Evolutionary conservation across 768 basidiomycete species (phyloP), one percentile per base, ranked within the genome.

Genomic region (Hypholoma fasciculare): DNA sequence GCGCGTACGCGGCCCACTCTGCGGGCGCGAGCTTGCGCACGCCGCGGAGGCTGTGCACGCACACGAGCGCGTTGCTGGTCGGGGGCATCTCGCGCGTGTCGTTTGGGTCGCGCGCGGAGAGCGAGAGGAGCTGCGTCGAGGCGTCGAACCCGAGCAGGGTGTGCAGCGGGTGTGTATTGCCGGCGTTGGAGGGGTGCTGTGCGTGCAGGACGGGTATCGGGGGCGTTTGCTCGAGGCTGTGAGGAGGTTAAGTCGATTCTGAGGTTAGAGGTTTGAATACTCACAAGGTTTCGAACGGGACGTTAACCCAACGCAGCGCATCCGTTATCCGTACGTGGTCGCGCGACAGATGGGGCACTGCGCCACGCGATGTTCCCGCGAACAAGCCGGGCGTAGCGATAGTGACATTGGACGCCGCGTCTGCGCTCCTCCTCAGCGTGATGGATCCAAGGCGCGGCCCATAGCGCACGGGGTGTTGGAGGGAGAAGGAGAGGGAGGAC

Each of bases 271-370:
- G 37, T 12, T 12, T 36, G 20, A 11, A 19, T 23, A 79, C 87
- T 82, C 71, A 93, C 92, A 93, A 94, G 17, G 86, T 81, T 72
- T 94, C 92, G 65, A 92, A 93, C 0, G 91, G 85, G 0, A 92
- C 73, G 59, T 89, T 80, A 0, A 89, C 70, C 82, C 88, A 90
- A 57, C 70, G 77, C 34, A 90, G 80, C 1, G 83, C 78, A 8
- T 72, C 63, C 1, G 82, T 82, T 27, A 63, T 61, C 17, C 65
- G 64, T 20, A 79, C 70, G 56, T 89, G 83, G 64, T 91, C 90
- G 44, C 82, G 74, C 7, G 89, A 86, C 5, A 93, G 74, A 69
- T 94, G 92, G 0, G 88, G 87, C 0, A 94, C 76, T 26, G 87
- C 76, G 0, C 92, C 92, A 13, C 92, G 84, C 43, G 88, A 88